These are phyloP conservation scores for Syncephalis plumigaleata DNA, from an alignment of 371 early-diverging fungal genomes.

Conservation along the genomic window DNA sequence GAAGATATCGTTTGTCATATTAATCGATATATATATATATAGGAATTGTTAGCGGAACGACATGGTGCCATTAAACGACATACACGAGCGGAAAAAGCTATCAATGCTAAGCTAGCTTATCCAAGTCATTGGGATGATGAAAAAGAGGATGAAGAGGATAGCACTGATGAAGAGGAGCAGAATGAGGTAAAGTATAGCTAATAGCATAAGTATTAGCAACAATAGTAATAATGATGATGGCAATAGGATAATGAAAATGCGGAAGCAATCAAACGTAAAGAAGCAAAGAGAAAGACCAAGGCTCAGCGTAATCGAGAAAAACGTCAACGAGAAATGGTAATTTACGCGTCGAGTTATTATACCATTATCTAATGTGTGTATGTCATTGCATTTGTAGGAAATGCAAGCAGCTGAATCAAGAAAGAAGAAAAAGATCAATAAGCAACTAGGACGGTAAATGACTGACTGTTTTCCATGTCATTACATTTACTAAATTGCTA, in stretches of 20 bases:
- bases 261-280: constrained; percentile 9
- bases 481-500: background rate
- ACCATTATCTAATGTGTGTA: too few relatives aligned
- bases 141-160: constrained; percentile 20
- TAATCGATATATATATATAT: constrained; percentile 2
- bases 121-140: constrained; percentile 29
- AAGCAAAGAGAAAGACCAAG: constrained; percentile 16
- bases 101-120: constrained; percentile 28
- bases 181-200: too few relatives aligned
- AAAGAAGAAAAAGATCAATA: constrained; percentile 14
- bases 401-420: constrained; percentile 22
- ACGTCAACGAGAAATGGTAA: constrained; percentile 13
- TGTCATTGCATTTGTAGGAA: too few relatives aligned
- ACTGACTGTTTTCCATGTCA: background rate
- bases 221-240: background rate
- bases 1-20: constrained; percentile 10
- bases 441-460: constrained; percentile 15
- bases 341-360: too few relatives aligned
- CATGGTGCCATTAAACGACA: too few relatives aligned
- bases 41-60: constrained; percentile 3
- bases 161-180: constrained; percentile 2
- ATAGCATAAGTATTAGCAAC: too few relatives aligned
- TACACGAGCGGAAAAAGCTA: constrained; percentile 6
- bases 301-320: constrained; percentile 22
- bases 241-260: background rate